phyloP scores from a whole-genome alignment of 768 basidiomycete genomes.

The Lentinula aciculospora region DNA sequence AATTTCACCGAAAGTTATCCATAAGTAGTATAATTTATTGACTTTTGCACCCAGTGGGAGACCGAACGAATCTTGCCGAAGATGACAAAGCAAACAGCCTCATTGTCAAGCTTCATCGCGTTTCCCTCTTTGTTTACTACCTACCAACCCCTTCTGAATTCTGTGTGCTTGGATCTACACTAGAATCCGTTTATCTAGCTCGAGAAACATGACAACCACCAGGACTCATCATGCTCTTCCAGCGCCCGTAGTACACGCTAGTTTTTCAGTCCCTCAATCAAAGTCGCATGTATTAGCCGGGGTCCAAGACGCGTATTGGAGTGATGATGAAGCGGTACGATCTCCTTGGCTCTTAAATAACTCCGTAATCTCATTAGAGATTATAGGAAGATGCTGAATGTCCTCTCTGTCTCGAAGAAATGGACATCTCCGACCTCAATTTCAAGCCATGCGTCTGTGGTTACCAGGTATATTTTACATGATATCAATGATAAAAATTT shows the following conservation, averaged over 20 bases:
- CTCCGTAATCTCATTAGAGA: slow-evolving; percentile 11
- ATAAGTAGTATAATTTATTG: no score
- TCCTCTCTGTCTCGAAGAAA: slow-evolving; percentile 96
- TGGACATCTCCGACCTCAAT: slow-evolving; percentile 98
- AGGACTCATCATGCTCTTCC: slow-evolving; percentile 63
- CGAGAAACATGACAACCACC: slow-evolving; percentile 38
- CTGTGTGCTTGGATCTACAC: not conserved
- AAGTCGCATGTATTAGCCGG: slow-evolving; percentile 85
- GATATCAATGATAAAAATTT: not conserved
- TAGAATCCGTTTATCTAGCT: not conserved
- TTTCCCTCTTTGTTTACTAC: not conserved
- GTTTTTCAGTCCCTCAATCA: slow-evolving; percentile 68
- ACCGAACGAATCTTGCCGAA: not conserved
- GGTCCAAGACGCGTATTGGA: slow-evolving; percentile 96
- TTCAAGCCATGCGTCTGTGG: slow-evolving; percentile 99
- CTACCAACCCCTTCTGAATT: not conserved
- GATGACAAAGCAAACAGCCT: slow-evolving; percentile 1
- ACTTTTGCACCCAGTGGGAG: not conserved
- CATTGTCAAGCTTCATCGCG: slow-evolving; percentile 1
- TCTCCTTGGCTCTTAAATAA: not conserved
- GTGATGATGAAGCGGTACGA: slow-evolving; percentile 82
- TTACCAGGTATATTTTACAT: slow-evolving; percentile 65
- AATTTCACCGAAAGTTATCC: no score
- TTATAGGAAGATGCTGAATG: slow-evolving; percentile 94
- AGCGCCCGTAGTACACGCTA: slow-evolving; percentile 67